Conservation (phyloP, 176 grass and related monocot genomes). For the Pharus latifolius region DNA sequence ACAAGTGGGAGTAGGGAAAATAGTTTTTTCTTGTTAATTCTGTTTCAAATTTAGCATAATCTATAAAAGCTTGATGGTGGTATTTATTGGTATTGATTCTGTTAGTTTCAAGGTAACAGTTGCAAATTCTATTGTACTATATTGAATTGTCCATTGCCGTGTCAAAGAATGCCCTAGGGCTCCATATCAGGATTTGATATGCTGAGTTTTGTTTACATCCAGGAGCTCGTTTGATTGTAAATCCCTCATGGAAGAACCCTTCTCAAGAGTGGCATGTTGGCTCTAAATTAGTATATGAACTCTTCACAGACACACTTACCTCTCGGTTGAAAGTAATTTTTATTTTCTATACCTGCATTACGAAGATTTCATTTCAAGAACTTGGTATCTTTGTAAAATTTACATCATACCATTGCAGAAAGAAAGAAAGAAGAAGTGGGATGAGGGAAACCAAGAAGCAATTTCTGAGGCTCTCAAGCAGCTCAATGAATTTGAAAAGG, state of each 20-base stretch:
- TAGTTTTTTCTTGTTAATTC: background rate
- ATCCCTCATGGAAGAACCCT: slow-evolving; percentile 92
- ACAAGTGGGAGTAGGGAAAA: background rate
- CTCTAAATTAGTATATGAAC: slow-evolving; percentile 88
- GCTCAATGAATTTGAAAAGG: slow-evolving; percentile 98
- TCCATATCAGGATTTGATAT: slow-evolving; percentile 5
- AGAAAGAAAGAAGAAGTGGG: slow-evolving; percentile 96
- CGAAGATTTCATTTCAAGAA: slow-evolving; percentile 3
- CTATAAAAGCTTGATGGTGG: too few relatives aligned
- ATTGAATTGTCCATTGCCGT: background rate
- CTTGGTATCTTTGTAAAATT: slow-evolving; percentile 20
- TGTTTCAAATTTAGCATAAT: background rate
- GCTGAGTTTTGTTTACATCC: slow-evolving; percentile 22
- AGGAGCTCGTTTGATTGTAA: slow-evolving; percentile 55
- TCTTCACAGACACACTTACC: slow-evolving; percentile 77
- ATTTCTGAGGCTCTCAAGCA: slow-evolving; percentile 76
- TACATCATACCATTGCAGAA: slow-evolving; percentile 34
- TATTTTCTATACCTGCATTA: slow-evolving; percentile 2
- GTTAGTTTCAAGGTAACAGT: background rate
- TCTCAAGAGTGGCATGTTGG: slow-evolving; percentile 97
- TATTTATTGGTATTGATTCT: background rate
- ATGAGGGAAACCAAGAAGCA: slow-evolving; percentile 92
- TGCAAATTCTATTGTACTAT: background rate
- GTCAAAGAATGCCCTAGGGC: background rate
- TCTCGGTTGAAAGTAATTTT: slow-evolving; percentile 74